Evolutionary conservation across 352 stramenopile genomes (phyloP), one percentile per base, ranked within the genome.

Genomic region (Phytophthora colocasiae): DNA sequence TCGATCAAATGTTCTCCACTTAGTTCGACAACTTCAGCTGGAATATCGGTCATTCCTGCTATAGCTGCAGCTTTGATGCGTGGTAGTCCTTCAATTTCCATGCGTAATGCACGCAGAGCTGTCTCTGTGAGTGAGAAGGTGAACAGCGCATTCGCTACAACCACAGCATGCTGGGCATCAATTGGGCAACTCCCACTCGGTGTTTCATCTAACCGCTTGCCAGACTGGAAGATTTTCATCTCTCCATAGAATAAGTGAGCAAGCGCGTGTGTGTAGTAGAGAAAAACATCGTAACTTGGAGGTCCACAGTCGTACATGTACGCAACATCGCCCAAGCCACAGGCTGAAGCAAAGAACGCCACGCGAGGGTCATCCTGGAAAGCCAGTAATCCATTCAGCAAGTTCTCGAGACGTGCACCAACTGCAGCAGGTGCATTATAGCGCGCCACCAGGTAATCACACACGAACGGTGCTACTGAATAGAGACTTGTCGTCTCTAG

Each of bases 231-330:
- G 34, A 90, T 77, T 67, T 92, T 87, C 70, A 92, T 87, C 12
- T 85, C 70, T 1, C 82, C 83, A 49, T 90, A 87, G 40, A 93
- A 77, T 15, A 93, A 29, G 50, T 92, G 81, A 0, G 54, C 72
- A 2, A 93, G 66, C 19, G 82, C 83, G 32, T 92, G 81, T 7
- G 87, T 38, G 46, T 90, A 93, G 49, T 90, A 91, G 8, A 92
- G 53, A 34, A 92, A 83, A 12, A 85, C 77, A 15, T 91, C 85
- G 40, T 90, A 89, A 4, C 69, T 79, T 8, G 65, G 66, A 15
- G 57, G 56, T 2, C 36, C 49, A 19, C 55, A 32, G 44, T 47
- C 48, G 34, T 38, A 67, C 11, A 32, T 36, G 11, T 61, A 56
- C 11, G 53, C 57, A 14, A 63, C 48, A 15, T 71, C 66, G 34